Evolutionary conservation across 2,329 filamentous ascomycete species (phyloP).

Genomic region (Xenoacremonium recifei): DNA sequence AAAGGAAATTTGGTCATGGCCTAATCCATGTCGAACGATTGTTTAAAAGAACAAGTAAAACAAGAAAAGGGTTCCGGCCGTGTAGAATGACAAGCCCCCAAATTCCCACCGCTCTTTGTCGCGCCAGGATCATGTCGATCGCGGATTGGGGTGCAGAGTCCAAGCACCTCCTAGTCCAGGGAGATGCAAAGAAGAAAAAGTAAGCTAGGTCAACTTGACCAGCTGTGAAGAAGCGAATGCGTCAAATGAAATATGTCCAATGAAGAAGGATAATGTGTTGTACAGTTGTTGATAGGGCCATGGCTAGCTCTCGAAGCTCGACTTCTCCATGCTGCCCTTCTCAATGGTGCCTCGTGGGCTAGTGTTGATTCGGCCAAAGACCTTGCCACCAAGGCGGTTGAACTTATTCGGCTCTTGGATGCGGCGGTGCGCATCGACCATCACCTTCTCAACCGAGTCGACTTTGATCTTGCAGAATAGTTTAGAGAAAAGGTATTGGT

Average conservation of each 20-base stretch:
- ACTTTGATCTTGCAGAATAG: slow-evolving; percentile 86
- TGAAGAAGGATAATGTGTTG: slow-evolving; percentile 17
- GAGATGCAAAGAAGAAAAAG: background rate
- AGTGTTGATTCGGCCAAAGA: slow-evolving; percentile 54
- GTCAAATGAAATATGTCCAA: slow-evolving; percentile 15
- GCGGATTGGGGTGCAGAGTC: slow-evolving; percentile 5
- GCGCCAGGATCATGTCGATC: slow-evolving; percentile 11
- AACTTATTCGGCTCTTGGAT: slow-evolving; percentile 48
- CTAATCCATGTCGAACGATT: too few relatives aligned
- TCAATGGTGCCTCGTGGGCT: slow-evolving; percentile 54
- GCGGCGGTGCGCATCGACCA: slow-evolving; percentile 48
- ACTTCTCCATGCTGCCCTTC: slow-evolving; percentile 49
- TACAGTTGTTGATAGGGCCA: slow-evolving; percentile 12
- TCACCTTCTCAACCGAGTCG: slow-evolving; percentile 54
- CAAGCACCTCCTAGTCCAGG: background rate
- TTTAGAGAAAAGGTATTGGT: slow-evolving; percentile 92
- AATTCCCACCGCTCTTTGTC: slow-evolving; percentile 10
- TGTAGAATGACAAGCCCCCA: slow-evolving; percentile 14
- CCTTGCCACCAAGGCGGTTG: slow-evolving; percentile 55
- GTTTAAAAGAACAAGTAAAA: too few relatives aligned
- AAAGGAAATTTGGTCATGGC: slow-evolving; percentile 25
- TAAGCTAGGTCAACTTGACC: background rate
- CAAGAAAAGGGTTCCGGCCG: slow-evolving; percentile 8
- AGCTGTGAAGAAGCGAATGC: background rate
- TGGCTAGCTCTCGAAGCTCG: slow-evolving; percentile 41